Evolutionary conservation across 2,329 filamentous ascomycete genomes (phyloP).

Genomic region (Rasamsonia emersonii): DNA sequence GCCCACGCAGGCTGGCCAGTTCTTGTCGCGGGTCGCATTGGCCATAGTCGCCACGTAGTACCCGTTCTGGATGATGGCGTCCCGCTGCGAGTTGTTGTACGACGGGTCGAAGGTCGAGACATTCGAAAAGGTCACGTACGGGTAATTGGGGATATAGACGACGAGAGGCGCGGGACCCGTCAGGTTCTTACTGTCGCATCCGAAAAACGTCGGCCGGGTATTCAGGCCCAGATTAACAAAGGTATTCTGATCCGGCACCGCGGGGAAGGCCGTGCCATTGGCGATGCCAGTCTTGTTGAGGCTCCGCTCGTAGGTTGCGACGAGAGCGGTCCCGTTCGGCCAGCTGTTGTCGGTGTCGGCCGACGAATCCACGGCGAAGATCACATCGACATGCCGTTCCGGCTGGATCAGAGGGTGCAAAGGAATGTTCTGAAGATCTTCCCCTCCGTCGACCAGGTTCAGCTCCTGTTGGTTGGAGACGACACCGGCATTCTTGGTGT

Average conservation of each 20-base stretch:
- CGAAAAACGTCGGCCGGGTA: conserved; percentile 68
- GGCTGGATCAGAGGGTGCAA: conserved; percentile 70
- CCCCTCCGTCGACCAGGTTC: conserved; percentile 69
- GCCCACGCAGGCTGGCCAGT: conserved; percentile 77
- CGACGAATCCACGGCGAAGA: conserved; percentile 72
- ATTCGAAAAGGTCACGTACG: conserved; percentile 70
- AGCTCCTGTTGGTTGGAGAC: conserved; percentile 48
- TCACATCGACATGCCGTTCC: conserved; percentile 62
- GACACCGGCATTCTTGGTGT: conserved; percentile 50
- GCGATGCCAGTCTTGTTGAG: conserved; percentile 44
- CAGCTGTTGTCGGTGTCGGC: conserved; percentile 61
- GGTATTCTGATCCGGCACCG: conserved; percentile 64
- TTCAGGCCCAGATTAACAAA: conserved; percentile 72
- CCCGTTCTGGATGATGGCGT: conserved; percentile 78
- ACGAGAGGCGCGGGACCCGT: conserved; percentile 55
- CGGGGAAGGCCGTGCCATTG: conserved; percentile 64
- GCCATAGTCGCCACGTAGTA: conserved; percentile 75
- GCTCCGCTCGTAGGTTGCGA: conserved; percentile 65
- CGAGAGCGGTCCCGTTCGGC: conserved; percentile 68
- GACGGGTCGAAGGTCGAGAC: conserved; percentile 63
- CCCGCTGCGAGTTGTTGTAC: conserved; percentile 59
- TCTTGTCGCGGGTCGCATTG: conserved; percentile 63
- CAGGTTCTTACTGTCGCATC: conserved; percentile 60
- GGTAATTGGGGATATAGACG: conserved; percentile 81
- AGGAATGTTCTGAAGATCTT: conserved; percentile 71